Evolutionary conservation across 192 early-diverging fungal genomes (phyloP), one percentile per base, ranked within the genome.

Genomic region (Dissophora ornata): DNA sequence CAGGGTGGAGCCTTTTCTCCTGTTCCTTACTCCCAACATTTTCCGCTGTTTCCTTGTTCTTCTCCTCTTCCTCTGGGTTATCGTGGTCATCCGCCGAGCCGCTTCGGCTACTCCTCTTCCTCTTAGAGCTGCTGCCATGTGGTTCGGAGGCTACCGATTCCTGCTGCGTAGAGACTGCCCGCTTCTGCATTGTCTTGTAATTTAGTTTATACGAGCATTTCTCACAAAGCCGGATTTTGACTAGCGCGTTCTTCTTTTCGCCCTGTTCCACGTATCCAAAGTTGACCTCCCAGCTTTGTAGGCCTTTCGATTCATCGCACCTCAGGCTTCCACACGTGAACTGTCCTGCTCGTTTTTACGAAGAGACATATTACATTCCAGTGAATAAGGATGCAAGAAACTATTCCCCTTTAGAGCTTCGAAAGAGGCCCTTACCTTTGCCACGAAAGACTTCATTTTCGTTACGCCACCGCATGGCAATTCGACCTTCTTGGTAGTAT

Each of bases 271-370:
- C 67, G 79, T 95, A 96, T 10, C 67, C 89, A 70, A 96, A 96
- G 62, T 94, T 94, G 13, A 96, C 90, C 69, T 96, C 94, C 94
- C 94, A 96, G 33, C 90, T 90, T 34, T 84, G 68, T 18, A 96
- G 69, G 5, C 74, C 68, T 13, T 62, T 51, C n/a, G 54, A 64
- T 6, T 75, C 55, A 19, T 80, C 67, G 38, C 92, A 89, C 26
- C 65, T 38, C 24, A 88, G 75, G 59, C 87, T 90, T 18, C 82
- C 92, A 64, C 94, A 95, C 2, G 81, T 80, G 61, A 91, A 93
- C 62, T 93, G 91, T 0, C 93, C 88, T 88, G 46, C n/a, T n/a
- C n/a, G n/a, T n/a, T n/a, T n/a, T n/a, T n/a, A n/a, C n/a, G n/a
- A n/a, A n/a, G n/a, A n/a, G n/a, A n/a, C n/a, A n/a, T n/a, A n/a